Evolutionary conservation across 805 yeast genomes (phyloP), one percentile per base, ranked within the genome.

Genomic region (Candida sonorensis): DNA sequence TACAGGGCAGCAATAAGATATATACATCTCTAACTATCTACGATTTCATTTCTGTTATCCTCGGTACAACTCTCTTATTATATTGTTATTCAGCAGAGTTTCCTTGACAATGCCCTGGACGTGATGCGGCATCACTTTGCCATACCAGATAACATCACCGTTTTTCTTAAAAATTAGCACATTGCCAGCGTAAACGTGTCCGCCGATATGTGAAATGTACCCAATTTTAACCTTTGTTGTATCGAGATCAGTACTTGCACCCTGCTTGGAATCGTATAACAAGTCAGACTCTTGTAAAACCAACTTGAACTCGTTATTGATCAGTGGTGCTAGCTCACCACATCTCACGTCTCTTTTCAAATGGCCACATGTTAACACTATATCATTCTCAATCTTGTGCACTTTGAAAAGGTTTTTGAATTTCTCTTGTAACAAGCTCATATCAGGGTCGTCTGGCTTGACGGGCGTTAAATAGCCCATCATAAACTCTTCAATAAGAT

Each of bases 151-250:
- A 11, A 64, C 53, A 28, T 63, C 62, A 1, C 74, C 69, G 20
- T 57, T 50, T 9, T 51, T 53, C 29, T 63, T 62, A 40, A 77
- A 75, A 31, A 71, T 68, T 2, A 83, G 59, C 10, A 85, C 74
- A 47, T 85, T 85, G 0, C 94, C 95, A 2, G 95, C 95, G 55
- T 74, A 85, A 2, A 69, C 83, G 51, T 85, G 95, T 0, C 95
- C 95, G 1, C 95, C 94, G 25, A 85, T 64, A 52, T 85, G 95
- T 10, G 88, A 77, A 0, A 81, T 62, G 6, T 71, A 47, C 0
- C 85, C 87, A 21, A 78, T 37, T 13, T 46, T 34, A 7, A 44
- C 34, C 7, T 34, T 18, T 18, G 9, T 18, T 18, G 20, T 18
- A 18, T n/a, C n/a, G n/a, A n/a, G n/a, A n/a, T 20, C 10, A n/a